Evolutionary conservation across 1,284 basidiomycete genomes (phyloP).

Genomic region (Sanghuangporus sanghuang): DNA sequence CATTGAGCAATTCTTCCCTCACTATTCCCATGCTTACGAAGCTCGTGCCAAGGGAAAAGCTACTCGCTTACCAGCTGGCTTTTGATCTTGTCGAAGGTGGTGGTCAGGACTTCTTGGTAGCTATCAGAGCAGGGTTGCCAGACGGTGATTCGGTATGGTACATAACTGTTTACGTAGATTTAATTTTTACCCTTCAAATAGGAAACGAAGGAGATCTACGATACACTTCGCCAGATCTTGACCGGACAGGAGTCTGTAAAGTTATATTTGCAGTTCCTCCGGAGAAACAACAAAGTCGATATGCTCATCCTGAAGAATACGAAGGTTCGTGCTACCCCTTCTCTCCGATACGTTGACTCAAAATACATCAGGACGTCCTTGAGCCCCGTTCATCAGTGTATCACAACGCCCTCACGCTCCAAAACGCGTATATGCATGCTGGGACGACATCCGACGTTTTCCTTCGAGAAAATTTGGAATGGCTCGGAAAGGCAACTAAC

Average conservation of each 20-base stretch:
- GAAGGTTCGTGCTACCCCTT: slow-evolving; percentile 48
- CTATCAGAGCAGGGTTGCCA: slow-evolving; percentile 58
- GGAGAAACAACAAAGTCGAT: slow-evolving; percentile 90
- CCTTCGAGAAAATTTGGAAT: slow-evolving; percentile 91
- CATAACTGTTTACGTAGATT: slow-evolving; percentile 11
- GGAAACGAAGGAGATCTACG: slow-evolving; percentile 58
- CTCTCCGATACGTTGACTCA: background rate
- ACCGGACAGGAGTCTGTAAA: slow-evolving; percentile 88
- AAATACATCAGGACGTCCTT: slow-evolving; percentile 66
- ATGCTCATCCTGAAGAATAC: slow-evolving; percentile 87
- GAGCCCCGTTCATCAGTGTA: slow-evolving; percentile 94
- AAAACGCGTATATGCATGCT: slow-evolving; percentile 94
- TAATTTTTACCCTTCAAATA: slow-evolving; percentile 27
- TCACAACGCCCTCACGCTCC: slow-evolving; percentile 90
- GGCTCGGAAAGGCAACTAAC: slow-evolving; percentile 89
- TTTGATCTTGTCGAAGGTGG: slow-evolving; percentile 94
- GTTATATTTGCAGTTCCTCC: slow-evolving; percentile 90
- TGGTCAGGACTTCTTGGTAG: slow-evolving; percentile 85
- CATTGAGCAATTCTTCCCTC: slow-evolving; percentile 72
- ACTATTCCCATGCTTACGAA: slow-evolving; percentile 69
- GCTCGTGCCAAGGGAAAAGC: slow-evolving; percentile 63
- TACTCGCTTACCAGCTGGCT: slow-evolving; percentile 88
- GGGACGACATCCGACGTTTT: slow-evolving; percentile 93
- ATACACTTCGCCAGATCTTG: slow-evolving; percentile 76
- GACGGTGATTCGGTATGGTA: slow-evolving; percentile 52